Evolutionary conservation across 78 protist genomes (phyloP).

Genomic region (Dictyostelium intermedium): DNA sequence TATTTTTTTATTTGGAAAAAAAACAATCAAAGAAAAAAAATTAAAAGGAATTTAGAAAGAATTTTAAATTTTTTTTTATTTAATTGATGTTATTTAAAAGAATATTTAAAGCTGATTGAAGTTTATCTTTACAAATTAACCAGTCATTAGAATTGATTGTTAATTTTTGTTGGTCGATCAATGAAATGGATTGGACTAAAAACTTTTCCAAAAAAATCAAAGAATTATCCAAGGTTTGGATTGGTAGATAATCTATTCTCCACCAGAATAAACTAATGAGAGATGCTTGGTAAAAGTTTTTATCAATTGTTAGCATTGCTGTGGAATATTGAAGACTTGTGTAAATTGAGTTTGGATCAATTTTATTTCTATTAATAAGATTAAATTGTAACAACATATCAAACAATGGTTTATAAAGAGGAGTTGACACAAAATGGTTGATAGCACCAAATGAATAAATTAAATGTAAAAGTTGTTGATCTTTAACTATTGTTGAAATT

Average conservation of each 20-base stretch:
- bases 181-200: neutral
- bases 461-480: conserved; percentile 62
- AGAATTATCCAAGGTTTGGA: neutral
- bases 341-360: neutral
- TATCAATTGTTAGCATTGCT: neutral
- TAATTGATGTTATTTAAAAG: neutral
- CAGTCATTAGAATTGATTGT: neutral
- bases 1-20: no score
- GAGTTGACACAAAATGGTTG: neutral
- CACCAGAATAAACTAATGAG: neutral
- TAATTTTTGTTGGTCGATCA: conserved; percentile 7
- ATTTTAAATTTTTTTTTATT: neutral
- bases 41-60: no score
- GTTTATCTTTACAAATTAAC: conserved; percentile 10
- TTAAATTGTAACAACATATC: conserved; percentile 10
- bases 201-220: neutral
- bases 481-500: neutral
- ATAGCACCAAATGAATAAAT: conserved; percentile 29
- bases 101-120: neutral
- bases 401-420: conserved; percentile 3
- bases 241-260: neutral
- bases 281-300: conserved; percentile 5
- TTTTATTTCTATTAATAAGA: neutral
- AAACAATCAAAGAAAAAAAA: no score
- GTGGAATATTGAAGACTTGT: neutral